Conservation (phyloP, 768 basidiomycete species). For the Amanita brunnescens region DNA sequence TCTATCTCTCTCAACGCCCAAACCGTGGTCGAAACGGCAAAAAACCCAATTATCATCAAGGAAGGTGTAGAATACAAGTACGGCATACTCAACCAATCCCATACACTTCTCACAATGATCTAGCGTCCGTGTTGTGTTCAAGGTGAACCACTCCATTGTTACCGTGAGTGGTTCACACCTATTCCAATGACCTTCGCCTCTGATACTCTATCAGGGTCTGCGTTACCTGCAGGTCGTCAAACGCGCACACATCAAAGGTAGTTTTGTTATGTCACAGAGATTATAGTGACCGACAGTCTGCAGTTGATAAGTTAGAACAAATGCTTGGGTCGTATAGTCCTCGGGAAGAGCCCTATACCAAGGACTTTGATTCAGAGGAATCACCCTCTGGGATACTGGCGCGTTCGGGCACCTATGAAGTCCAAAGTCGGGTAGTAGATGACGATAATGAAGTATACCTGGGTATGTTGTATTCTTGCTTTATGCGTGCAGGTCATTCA, state of each 20-base stretch:
- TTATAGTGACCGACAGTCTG: constrained; percentile 2
- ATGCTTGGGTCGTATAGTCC: constrained; percentile 96
- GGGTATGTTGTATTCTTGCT: constrained; percentile 37
- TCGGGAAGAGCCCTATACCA: constrained; percentile 52
- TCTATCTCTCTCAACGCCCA: constrained; percentile 52
- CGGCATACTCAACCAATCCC: constrained; percentile 12
- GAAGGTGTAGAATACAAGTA: constrained; percentile 89
- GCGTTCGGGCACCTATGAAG: constrained; percentile 69
- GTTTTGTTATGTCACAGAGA: neutral
- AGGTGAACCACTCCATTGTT: constrained; percentile 85
- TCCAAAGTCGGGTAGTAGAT: constrained; percentile 78
- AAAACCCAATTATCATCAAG: constrained; percentile 71
- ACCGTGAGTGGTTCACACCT: constrained; percentile 38
- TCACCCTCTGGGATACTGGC: constrained; percentile 76
- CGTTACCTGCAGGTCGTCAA: constrained; percentile 89
- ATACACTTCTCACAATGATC: constrained; percentile 6
- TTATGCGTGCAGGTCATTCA: neutral
- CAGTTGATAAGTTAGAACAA: constrained; percentile 87
- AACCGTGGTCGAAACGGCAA: constrained; percentile 49
- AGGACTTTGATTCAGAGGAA: constrained; percentile 69
- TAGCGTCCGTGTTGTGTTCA: constrained; percentile 77
- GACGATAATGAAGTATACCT: constrained; percentile 79
- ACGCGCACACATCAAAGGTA: constrained; percentile 66
- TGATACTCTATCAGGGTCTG: constrained; percentile 42
- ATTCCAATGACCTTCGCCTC: neutral